Conservation (phyloP, 306 rosid species). For the Vigna trinervia region DNA sequence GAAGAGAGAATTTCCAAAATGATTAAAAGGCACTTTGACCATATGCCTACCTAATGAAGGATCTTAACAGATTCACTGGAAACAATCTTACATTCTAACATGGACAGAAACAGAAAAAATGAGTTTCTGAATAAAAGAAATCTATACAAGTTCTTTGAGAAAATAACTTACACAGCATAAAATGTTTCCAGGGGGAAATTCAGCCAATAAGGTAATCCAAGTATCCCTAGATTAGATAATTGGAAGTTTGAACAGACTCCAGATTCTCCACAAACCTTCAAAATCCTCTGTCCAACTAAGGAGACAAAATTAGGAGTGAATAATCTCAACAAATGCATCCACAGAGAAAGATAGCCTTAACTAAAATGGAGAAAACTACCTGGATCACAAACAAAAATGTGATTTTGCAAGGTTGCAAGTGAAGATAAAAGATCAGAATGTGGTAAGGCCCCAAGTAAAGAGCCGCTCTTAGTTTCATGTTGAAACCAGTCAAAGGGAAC, state of each 20-base stretch:
- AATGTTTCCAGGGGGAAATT: constrained; percentile 62
- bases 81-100: constrained; percentile 26
- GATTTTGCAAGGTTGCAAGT: constrained; percentile 60
- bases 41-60: not conserved
- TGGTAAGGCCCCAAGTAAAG: constrained; percentile 55
- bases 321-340: constrained; percentile 35
- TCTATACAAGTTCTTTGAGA: not conserved
- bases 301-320: constrained; percentile 48
- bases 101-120: constrained; percentile 27
- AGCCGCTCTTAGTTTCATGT: constrained; percentile 50
- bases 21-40: not conserved
- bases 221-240: constrained; percentile 79
- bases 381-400: constrained; percentile 69
- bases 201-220: constrained; percentile 93
- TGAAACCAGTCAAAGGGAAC: constrained; percentile 59
- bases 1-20: not conserved
- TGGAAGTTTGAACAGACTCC: constrained; percentile 58
- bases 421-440: constrained; percentile 75
- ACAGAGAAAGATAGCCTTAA: constrained; percentile 17
- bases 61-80: constrained; percentile 6
- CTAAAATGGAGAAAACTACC: constrained; percentile 54
- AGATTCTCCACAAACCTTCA: constrained; percentile 65
- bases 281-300: constrained; percentile 81
- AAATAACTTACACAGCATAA: constrained; percentile 62
- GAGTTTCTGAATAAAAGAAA: constrained; percentile 28